Base-by-base conservation (phyloP, 306 rosid genomes). In the Lagenaria siceraria region DNA sequence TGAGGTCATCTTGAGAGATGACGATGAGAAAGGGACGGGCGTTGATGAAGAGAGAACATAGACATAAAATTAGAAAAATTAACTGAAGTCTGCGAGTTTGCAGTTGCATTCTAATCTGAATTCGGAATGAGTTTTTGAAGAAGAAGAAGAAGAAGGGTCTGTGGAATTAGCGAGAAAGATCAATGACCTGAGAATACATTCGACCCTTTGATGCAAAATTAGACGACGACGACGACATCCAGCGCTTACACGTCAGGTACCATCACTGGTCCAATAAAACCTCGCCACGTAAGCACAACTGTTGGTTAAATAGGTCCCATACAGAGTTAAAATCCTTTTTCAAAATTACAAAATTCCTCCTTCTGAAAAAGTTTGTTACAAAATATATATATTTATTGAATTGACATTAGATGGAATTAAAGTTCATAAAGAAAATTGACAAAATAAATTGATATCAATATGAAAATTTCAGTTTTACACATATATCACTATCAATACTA, bases 1-100 rank as follows among this genome's bases (percentile, higher is more conserved):
- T 85, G 92, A 88, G 80, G 79, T 95, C 97, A 24, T 95, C 99
- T 71, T 86, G 92, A 0, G 98, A 84, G 74, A 95, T 87, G 58
- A 92, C 85, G 43, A 95, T 90, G 66, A 95, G 86, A 75, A 82
- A 86, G 29, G 89, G 91, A 18, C 95, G 90, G 4, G 96, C 93
- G 68, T 63, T 21, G 80, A 86, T 79, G 69, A 89, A 78, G 52
- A 83, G 53, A 1, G 84, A 81, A 60, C 62, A 72, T 79, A 88
- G 79, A 74, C 82, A 87, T 85, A 90, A 22, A 49, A 81, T 51
- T 27, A 88, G 82, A 63, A 90, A 84, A 64, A 64, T 74, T 78
- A 90, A 22, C n/a, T 52, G 31, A 42, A 84, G 19, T 8, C 78
- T 86, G 31, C 59, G 73, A 78, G 69, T 62, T 14, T 66, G 75